Percentiles rank a stretch among this genome's conserved stretches.
Conservation (phyloP, 495 filamentous ascomycete genomes). For the Cercophora scortea region DNA sequence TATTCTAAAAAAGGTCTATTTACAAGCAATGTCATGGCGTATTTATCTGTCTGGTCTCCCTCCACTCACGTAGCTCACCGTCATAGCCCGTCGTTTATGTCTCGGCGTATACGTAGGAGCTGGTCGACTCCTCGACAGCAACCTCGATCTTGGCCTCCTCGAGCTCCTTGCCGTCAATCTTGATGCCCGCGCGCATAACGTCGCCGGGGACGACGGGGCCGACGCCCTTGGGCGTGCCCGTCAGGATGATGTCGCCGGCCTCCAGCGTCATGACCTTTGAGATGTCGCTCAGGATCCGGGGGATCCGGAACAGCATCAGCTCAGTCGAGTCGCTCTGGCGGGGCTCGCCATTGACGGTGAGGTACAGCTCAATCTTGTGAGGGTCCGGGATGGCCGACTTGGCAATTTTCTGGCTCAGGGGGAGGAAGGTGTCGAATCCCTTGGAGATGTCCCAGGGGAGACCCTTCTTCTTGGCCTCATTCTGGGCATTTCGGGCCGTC, state of each 20-base stretch:
- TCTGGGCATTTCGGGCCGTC: constrained; percentile 88
- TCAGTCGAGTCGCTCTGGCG: constrained; percentile 78
- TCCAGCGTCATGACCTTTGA: constrained; percentile 90
- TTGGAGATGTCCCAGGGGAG: constrained; percentile 95
- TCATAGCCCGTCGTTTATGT: constrained; percentile 35
- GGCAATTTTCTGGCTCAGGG: constrained; percentile 67
- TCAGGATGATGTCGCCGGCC: constrained; percentile 85
- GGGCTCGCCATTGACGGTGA: constrained; percentile 66
- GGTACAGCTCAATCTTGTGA: constrained; percentile 75
- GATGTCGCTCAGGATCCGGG: constrained; percentile 81
- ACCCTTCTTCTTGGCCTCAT: constrained; percentile 92
- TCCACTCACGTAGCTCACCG: no score
- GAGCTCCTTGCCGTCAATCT: constrained; percentile 73
- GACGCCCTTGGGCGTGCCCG: constrained; percentile 95
- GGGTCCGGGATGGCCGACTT: constrained; percentile 77
- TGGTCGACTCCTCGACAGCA: constrained; percentile 58
- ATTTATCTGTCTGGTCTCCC: no score
- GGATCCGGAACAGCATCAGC: constrained; percentile 88
- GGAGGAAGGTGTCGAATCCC: constrained; percentile 95
- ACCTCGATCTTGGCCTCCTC: constrained; percentile 84
- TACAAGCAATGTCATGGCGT: no score
- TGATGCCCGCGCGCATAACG: constrained; percentile 78
- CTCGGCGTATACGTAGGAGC: constrained; percentile 51
- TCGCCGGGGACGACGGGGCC: constrained; percentile 80
- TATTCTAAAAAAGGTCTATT: neutral